Base-by-base conservation (phyloP, 768 basidiomycete species). In the Tylopilus sp. region DNA sequence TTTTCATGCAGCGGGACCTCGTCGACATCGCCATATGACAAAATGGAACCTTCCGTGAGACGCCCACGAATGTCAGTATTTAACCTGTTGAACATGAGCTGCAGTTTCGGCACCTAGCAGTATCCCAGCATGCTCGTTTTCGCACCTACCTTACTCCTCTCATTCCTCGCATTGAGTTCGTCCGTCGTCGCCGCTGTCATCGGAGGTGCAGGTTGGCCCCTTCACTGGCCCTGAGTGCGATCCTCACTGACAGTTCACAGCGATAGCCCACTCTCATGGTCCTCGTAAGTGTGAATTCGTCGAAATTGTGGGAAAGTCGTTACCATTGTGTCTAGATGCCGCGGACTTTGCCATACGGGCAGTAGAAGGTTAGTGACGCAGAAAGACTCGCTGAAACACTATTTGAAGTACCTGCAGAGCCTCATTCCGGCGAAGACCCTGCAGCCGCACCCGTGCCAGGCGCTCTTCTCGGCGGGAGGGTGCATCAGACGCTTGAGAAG, bases 91-190 rank as follows among this genome's bases (percentile, higher is more conserved):
- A 26, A 44, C 3, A 28, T 47, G 24, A 43, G 41, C 40, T 28
- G 48, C 19, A 6, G 10, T 29, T 45, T 51, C 21, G 22, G 41
- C 38, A 28, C 41, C 12, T 5, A 48, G 24, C 16, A 45, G 16
- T 14, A 21, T 48, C 19, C 34, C 22, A 33, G 21, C 37, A 63
- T 65, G 63, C 44, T 49, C 16, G 44, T 50, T 22, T 50, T 59
- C 13, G 28, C 52, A 28, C 55, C 55, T 21, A 10, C 34, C 28
- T 38, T 50, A 33, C n/a, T 61, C 26, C 31, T 63, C 24, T 57
- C 47, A 7, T 28, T 65, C 26, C 50, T 65, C 30, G 45, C 37
- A 16, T 29, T 55, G 36, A 37, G 40, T n/a, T 54, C 54, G 24
- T 57, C 26, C 14, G 55, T 43, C 29, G 40, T 42, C 19, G 57